Evolutionary conservation across 768 basidiomycete species (phyloP), one percentile per base, ranked within the genome.

Genomic region (Trametes coccinea): DNA sequence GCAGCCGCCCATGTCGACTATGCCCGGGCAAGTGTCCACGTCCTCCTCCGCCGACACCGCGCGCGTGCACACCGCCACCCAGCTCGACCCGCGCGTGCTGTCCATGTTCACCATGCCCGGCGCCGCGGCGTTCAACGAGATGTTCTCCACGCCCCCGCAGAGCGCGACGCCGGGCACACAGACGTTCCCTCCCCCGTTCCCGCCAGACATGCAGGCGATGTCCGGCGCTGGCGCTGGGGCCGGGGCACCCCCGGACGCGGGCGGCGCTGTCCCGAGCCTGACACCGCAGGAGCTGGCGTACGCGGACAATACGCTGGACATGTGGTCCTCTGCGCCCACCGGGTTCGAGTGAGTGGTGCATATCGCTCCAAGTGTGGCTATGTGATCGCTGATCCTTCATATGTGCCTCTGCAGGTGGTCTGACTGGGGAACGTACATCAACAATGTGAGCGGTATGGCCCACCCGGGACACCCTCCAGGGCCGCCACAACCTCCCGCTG

Each of bases 241-340:
- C 33, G 56, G 48, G 14, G 8, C 39, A 39, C 45, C 53, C 4
- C 27, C n/a, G 34, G 55, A 29, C 22, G 62, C 37, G 14, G 40
- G 52, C 17, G 46, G 22, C 16, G 56, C 31, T 14, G 30, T 47
- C 37, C 56, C 61, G 9, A 16, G 30, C 11, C 9, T 60, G 58
- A 46, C 58, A 45, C 50, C 54, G 5, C 53, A 64, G 49, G 62
- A 61, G 30, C 33, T 62, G 44, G 55, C 67, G 59, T 68, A 64
- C 40, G 53, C 65, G 70, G 80, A 86, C 64, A 72, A 75, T 56
- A 80, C 80, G 47, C 78, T 86, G 65, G 76, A 78, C 13, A 84
- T 87, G 82, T 89, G 86, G 87, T 83, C 84, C 10, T 78, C 75
- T 53, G 83, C 85, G 27, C 85, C 85, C 13, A 78, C 79, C 11